These are phyloP conservation scores for Geosmithia flava DNA, from an alignment of 2,329 filamentous ascomycete species.

Conservation along the genomic window DNA sequence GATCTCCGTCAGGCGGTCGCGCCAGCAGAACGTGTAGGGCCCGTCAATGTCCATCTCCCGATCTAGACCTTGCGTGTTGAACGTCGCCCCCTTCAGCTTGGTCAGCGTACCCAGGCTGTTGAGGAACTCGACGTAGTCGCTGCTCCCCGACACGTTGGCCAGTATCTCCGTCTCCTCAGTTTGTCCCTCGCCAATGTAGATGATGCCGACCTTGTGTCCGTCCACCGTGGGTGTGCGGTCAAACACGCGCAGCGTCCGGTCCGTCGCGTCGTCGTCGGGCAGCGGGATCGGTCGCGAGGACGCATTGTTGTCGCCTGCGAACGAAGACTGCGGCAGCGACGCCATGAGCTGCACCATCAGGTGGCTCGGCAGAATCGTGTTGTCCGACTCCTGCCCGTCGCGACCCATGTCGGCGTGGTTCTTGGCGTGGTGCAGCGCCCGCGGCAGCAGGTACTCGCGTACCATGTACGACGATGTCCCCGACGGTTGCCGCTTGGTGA, in stretches of 20 bases:
- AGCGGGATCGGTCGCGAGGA: constrained; percentile 62
- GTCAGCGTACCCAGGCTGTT: constrained; percentile 72
- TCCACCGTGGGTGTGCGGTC: constrained; percentile 85
- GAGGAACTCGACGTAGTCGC: constrained; percentile 79
- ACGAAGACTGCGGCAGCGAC: constrained; percentile 39
- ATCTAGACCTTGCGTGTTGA: constrained; percentile 90
- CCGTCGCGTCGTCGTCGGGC: constrained; percentile 53
- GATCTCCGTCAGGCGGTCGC: constrained; percentile 86
- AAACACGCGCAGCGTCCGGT: constrained; percentile 67
- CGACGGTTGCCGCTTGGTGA: constrained; percentile 62
- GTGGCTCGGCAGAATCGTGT: constrained; percentile 60
- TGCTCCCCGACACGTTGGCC: constrained; percentile 73
- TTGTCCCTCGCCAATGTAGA: constrained; percentile 86
- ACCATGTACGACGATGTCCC: constrained; percentile 48
- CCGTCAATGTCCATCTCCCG: constrained; percentile 68
- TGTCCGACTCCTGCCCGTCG: constrained; percentile 39
- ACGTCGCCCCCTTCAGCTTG: constrained; percentile 66
- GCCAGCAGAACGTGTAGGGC: constrained; percentile 84
- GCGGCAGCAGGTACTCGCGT: constrained; percentile 45
- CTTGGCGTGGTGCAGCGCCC: constrained; percentile 42
- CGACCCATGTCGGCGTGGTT: constrained; percentile 33
- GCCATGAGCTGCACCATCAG: constrained; percentile 58
- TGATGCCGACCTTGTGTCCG: constrained; percentile 87
- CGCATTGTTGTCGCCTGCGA: constrained; percentile 20
- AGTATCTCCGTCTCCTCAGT: constrained; percentile 74